A percentile compares a stretch with the other conserved stretches of the same genome.
Evolutionary conservation across 2,329 filamentous ascomycete species (phyloP).

Genomic region (Colletotrichum sojae): DNA sequence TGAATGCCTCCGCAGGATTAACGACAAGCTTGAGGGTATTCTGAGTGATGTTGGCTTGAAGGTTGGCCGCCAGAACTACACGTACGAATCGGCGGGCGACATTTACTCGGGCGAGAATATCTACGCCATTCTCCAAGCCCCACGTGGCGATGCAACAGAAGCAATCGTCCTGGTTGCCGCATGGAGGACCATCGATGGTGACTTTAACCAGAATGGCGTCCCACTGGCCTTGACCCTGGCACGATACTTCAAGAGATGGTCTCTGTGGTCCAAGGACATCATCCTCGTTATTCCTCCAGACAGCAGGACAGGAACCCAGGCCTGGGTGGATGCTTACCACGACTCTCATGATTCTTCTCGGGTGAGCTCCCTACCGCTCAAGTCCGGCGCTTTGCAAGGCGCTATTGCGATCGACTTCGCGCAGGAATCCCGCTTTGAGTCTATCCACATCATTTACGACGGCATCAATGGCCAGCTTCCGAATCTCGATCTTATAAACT

Average conservation of each 20-base stretch:
- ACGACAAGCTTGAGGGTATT: conserved; percentile 81
- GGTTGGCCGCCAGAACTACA: conserved; percentile 88
- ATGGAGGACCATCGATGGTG: conserved; percentile 85
- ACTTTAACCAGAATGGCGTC: conserved; percentile 89
- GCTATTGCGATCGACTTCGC: conserved; percentile 95
- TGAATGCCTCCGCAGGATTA: conserved; percentile 61
- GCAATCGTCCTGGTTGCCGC: conserved; percentile 93
- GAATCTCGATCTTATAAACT: conserved; percentile 96
- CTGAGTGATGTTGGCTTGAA: conserved; percentile 87
- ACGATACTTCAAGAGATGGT: conserved; percentile 98
- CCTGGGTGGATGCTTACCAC: conserved; percentile 98
- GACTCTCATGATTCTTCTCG: conserved; percentile 82
- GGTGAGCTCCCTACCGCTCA: conserved; percentile 85
- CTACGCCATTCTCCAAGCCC: conserved; percentile 93
- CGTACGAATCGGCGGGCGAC: conserved; percentile 83
- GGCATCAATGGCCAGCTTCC: conserved; percentile 96
- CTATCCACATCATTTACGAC: conserved; percentile 93
- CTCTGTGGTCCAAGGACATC: conserved; percentile 98
- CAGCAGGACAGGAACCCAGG: conserved; percentile 90
- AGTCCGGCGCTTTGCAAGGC: conserved; percentile 93
- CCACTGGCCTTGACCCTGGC: conserved; percentile 88
- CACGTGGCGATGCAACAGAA: conserved; percentile 95
- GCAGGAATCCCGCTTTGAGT: conserved; percentile 86
- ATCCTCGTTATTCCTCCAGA: conserved; percentile 92
- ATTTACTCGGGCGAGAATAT: conserved; percentile 87